phyloP scores from a whole-genome alignment of 1,284 basidiomycete genomes.

The Anthracocystis walkeri region DNA sequence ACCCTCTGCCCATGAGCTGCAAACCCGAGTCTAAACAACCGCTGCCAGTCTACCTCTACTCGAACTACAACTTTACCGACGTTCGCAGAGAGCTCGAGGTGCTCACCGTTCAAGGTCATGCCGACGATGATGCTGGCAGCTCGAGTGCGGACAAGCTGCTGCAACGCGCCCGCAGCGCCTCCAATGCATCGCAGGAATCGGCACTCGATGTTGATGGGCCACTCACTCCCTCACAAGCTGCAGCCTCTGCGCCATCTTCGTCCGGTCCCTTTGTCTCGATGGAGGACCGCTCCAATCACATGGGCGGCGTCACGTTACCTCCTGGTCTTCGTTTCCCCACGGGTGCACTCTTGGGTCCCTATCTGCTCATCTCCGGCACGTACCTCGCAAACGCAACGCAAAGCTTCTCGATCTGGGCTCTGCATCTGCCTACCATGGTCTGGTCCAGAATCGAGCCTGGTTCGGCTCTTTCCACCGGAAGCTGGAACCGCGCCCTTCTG shows the following conservation, averaged over 20 bases:
- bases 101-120: slow-evolving; percentile 27
- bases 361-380: slow-evolving; percentile 64
- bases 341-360: slow-evolving; percentile 56
- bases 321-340: slow-evolving; percentile 65
- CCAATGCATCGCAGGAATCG: slow-evolving; percentile 44
- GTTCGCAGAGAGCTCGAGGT: slow-evolving; percentile 64
- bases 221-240: slow-evolving; percentile 26
- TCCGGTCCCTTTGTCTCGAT: slow-evolving; percentile 37
- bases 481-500: slow-evolving; percentile 62
- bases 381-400: slow-evolving; percentile 66
- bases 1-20: slow-evolving; percentile 50
- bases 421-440: slow-evolving; percentile 61
- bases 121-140: slow-evolving; percentile 4
- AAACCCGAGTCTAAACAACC: slow-evolving; percentile 15
- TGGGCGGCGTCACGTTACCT: slow-evolving; percentile 61
- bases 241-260: slow-evolving; percentile 1
- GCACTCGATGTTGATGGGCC: slow-evolving; percentile 41
- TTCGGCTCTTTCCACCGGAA: slow-evolving; percentile 53
- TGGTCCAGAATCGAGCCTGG: slow-evolving; percentile 64
- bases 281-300: slow-evolving; percentile 52
- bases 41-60: slow-evolving; percentile 60
- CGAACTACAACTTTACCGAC: slow-evolving; percentile 67
- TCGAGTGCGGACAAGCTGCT: slow-evolving; percentile 4
- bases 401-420: slow-evolving; percentile 64
- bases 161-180: slow-evolving; percentile 26